phyloP scores from a whole-genome alignment of 345 rosid genomes.

The Hibiscus tridactylites region DNA sequence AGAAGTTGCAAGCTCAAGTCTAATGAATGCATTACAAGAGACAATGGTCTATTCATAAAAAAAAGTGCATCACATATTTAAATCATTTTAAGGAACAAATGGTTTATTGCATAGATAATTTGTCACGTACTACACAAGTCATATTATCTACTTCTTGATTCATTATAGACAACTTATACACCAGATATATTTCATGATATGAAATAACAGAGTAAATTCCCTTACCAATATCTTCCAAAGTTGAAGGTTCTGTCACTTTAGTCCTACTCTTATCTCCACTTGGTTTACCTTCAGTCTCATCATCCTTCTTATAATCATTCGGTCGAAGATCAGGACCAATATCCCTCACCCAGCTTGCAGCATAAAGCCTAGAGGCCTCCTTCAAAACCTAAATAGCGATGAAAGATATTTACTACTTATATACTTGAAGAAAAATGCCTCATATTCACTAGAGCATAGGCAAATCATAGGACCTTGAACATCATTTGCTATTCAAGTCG shows the following conservation, averaged over 20 bases:
- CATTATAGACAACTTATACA: neutral
- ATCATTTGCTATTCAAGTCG: neutral
- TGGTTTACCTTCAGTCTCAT: constrained; percentile 34
- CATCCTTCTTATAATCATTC: constrained; percentile 58
- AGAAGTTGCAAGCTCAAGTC: neutral
- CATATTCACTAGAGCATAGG: neutral
- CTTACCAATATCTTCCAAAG: constrained; percentile 84
- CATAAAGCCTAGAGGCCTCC: constrained; percentile 89
- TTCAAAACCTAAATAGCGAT: constrained; percentile 48
- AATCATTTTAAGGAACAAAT: neutral
- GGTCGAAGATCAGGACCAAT: constrained; percentile 96
- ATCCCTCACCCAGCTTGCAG: constrained; percentile 87
- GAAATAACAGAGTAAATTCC: neutral
- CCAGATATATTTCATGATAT: neutral
- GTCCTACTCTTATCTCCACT: constrained; percentile 10
- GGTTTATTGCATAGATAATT: neutral
- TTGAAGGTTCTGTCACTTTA: constrained; percentile 56
- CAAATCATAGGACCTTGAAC: neutral
- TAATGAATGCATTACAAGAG: neutral
- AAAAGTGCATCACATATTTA: neutral
- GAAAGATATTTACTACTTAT: neutral
- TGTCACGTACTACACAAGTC: neutral
- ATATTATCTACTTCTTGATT: neutral
- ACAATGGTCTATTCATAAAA: neutral
- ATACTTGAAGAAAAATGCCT: neutral